A percentile compares a stretch with the other conserved stretches of the same genome.
Conservation (phyloP, 805 yeast genomes). For the Yamadazyma sp. region DNA sequence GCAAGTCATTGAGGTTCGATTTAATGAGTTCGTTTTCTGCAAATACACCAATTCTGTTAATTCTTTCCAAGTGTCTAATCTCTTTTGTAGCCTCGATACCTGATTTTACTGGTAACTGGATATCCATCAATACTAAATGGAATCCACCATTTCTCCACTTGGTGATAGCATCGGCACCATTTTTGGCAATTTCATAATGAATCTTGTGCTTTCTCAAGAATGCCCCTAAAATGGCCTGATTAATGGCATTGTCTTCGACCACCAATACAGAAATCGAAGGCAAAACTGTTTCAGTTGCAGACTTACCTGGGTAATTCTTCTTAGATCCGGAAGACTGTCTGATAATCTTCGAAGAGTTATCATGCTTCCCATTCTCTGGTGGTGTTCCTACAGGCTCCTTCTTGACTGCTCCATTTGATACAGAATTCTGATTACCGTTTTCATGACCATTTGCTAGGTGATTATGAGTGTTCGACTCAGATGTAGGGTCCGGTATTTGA, state of each 20-base stretch:
- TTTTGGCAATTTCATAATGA: conserved; percentile 81
- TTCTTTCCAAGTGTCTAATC: conserved; percentile 78
- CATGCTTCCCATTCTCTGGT: conserved; percentile 1
- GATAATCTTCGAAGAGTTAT: conserved; percentile 3
- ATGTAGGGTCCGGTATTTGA: background rate
- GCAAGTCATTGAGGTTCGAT: conserved; percentile 20
- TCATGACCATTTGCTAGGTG: background rate
- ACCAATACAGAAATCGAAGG: conserved; percentile 89
- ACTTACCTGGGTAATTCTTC: conserved; percentile 18
- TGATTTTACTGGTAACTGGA: conserved; percentile 92
- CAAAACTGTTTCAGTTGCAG: conserved; percentile 61
- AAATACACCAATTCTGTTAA: conserved; percentile 75
- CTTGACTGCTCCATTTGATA: too few relatives aligned
- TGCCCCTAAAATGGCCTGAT: conserved; percentile 87
- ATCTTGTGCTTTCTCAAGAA: conserved; percentile 84
- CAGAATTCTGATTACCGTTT: too few relatives aligned
- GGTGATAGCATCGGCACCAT: conserved; percentile 93
- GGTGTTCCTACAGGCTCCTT: conserved; percentile 3
- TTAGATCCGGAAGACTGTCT: conserved; percentile 15
- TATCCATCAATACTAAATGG: conserved; percentile 94
- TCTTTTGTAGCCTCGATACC: conserved; percentile 95
- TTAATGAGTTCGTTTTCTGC: conserved; percentile 39
- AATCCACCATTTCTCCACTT: conserved; percentile 94
- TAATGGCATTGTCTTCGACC: conserved; percentile 95
- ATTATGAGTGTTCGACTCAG: background rate